These are phyloP conservation scores for Ulota crispa DNA, from an alignment of 225 moss, liverwort and hornwort species.

Conservation along the genomic window DNA sequence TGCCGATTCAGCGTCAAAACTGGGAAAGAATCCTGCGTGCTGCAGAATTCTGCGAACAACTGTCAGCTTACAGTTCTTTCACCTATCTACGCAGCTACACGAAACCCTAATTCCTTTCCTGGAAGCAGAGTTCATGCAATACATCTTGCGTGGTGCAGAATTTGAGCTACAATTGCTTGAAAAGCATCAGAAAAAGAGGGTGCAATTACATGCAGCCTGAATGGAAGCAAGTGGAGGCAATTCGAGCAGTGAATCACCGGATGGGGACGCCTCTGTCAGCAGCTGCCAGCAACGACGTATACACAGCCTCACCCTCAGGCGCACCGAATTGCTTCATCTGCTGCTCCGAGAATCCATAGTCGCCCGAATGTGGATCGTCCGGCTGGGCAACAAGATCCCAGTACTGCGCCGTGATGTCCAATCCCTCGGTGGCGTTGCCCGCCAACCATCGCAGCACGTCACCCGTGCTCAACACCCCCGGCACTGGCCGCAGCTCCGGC, in stretches of 20 bases:
- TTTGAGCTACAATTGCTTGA: background rate
- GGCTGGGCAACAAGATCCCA: slow-evolving; percentile 57
- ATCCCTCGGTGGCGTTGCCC: slow-evolving; percentile 49
- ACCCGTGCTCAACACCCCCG: slow-evolving; percentile 50
- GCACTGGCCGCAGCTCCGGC: slow-evolving; percentile 53
- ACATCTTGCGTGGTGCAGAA: background rate
- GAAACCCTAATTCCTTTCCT: background rate
- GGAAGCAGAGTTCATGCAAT: background rate
- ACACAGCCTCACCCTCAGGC: slow-evolving; percentile 48
- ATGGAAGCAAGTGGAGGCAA: background rate
- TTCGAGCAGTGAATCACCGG: slow-evolving; percentile 31
- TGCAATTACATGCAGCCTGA: background rate
- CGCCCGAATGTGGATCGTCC: slow-evolving; percentile 39
- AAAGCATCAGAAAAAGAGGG: background rate
- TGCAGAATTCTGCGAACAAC: slow-evolving; percentile 51
- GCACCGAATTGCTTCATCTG: slow-evolving; percentile 61
- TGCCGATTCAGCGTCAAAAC: slow-evolving; percentile 52
- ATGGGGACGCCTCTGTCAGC: slow-evolving; percentile 61
- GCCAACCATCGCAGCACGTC: slow-evolving; percentile 66
- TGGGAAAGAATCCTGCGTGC: slow-evolving; percentile 52
- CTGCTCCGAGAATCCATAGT: slow-evolving; percentile 52
- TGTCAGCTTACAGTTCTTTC: slow-evolving; percentile 3
- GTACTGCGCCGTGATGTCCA: slow-evolving; percentile 66
- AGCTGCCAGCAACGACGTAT: slow-evolving; percentile 44
- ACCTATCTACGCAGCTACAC: background rate